Base-by-base conservation (phyloP, 768 basidiomycete species). In the Candolleomyces eurysporus region DNA sequence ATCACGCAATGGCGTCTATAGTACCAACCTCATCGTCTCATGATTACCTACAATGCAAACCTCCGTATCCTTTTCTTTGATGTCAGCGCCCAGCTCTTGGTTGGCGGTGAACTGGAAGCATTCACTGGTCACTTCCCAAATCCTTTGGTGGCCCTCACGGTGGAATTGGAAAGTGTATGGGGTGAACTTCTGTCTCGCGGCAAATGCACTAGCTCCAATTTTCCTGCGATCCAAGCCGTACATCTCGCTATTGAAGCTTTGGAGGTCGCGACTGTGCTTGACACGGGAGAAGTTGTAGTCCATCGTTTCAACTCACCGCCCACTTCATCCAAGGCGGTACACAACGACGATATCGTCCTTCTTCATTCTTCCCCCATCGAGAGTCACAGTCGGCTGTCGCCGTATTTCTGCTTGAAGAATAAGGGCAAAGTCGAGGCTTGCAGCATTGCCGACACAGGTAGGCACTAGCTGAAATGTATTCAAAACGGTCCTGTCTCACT, bases 401-500 rank as follows among this genome's bases (percentile, higher is more conserved):
- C 92, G 0, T 82, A 81, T 60, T 82, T 90, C 52, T 78, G 90
- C 22, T 50, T 26, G 49, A 55, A 50, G 40, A 72, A 74, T 22
- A 76, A 75, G 57, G 84, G 84, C 1, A 74, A 76, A 0, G 76
- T 85, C 3, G 78, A 81, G 5, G 79, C 83, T 19, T 84, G 81
- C 67, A 85, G 89, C 6, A 71, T 91, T 13, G 88, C 88, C 11
- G 88, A 93, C 69, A 83, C 91, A 52, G 94, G 94, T 89, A 61
- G 68, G 82, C 36, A 13, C 26, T 32, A 31, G 21, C 11, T 42
- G 36, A 21, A 43, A 16, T 11, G 21, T 17, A 17, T 60, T 58
- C 36, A 36, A 6, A 11, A 36, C 36, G 36, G 11, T 9, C 22
- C 19, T 45, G 21, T 7, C n/a, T 48, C 63, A 36, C 48, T 56